Percentiles rank a stretch among this genome's conserved stretches.
phyloP scores from a whole-genome alignment of 768 basidiomycete species.

The Pleurotus tuoliensis region DNA sequence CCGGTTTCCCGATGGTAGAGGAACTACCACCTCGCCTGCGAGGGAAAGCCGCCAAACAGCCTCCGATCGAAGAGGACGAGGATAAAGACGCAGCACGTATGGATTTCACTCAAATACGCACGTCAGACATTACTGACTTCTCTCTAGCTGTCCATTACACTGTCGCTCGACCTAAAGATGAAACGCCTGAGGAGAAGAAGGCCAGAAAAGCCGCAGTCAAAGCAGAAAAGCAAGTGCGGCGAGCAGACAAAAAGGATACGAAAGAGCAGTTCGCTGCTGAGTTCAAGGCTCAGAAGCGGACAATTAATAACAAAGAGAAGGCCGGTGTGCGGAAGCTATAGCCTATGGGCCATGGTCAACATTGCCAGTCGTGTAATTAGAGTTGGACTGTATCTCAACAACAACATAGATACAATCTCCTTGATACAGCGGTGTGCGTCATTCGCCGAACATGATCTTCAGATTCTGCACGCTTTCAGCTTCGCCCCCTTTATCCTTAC shows the following conservation, averaged over 20 bases:
- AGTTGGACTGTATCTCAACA: no score
- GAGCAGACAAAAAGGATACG: constrained; percentile 62
- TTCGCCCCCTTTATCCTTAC: constrained; percentile 40
- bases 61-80: constrained; percentile 9
- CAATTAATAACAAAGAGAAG: constrained; percentile 40
- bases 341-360: not conserved
- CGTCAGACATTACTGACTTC: no score
- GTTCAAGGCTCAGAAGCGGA: constrained; percentile 55
- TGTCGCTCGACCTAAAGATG: constrained; percentile 66
- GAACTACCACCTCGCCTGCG: constrained; percentile 19
- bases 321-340: constrained; percentile 41
- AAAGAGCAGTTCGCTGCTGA: constrained; percentile 64
- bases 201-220: constrained; percentile 70
- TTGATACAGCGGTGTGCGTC: no score
- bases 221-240: constrained; percentile 56
- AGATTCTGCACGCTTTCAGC: constrained; percentile 79
- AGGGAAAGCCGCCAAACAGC: constrained; percentile 11
- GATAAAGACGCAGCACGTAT: constrained; percentile 17
- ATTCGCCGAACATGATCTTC: constrained; percentile 70
- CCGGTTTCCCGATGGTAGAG: constrained; percentile 64
- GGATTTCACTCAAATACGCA: not conserved
- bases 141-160: constrained; percentile 30
- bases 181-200: constrained; percentile 73
- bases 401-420: no score
- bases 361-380: no score